Percentiles rank a stretch among this genome's conserved stretches.
These are phyloP conservation scores for Rhizopogon salebrosus DNA, from an alignment of 768 basidiomycete genomes.

Conservation along the genomic window DNA sequence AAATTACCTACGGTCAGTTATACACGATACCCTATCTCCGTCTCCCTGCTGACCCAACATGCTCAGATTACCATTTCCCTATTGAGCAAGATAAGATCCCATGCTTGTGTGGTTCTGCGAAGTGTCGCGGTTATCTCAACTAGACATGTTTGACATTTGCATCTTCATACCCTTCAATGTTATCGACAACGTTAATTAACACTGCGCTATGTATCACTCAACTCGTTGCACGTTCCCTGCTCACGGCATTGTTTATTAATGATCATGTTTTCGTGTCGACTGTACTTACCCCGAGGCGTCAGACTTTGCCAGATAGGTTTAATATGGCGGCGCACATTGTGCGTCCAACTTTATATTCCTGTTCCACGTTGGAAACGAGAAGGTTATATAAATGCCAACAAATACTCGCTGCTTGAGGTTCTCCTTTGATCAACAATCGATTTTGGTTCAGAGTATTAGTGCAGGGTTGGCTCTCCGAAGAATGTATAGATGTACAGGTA, in stretches of 20 bases:
- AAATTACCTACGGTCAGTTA: slow-evolving; percentile 91
- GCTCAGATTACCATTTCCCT: slow-evolving; percentile 94
- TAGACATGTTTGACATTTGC: slow-evolving; percentile 40
- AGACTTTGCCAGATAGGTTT: no score
- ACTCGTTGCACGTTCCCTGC: slow-evolving; percentile 16
- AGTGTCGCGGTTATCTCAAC: slow-evolving; percentile 95
- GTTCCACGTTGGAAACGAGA: no score
- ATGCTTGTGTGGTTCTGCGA: slow-evolving; percentile 83
- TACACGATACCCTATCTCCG: not conserved
- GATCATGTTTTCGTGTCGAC: not conserved
- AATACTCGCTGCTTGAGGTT: no score
- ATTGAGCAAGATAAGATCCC: slow-evolving; percentile 98
- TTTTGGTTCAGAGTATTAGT: no score
- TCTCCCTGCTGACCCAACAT: not conserved
- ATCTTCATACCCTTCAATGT: slow-evolving; percentile 7
- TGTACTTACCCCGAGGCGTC: no score
- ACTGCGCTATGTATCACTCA: slow-evolving; percentile 27
- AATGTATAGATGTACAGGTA: not conserved
- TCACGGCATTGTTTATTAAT: slow-evolving; percentile 9
- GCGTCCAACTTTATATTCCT: no score
- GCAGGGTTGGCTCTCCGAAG: not conserved
- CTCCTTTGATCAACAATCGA: no score
- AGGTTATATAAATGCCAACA: no score
- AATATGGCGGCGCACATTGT: no score
- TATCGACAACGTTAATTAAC: slow-evolving; percentile 13